Base-by-base conservation (phyloP, 176 grass and related monocot species). In the Phoenix dactylifera region DNA sequence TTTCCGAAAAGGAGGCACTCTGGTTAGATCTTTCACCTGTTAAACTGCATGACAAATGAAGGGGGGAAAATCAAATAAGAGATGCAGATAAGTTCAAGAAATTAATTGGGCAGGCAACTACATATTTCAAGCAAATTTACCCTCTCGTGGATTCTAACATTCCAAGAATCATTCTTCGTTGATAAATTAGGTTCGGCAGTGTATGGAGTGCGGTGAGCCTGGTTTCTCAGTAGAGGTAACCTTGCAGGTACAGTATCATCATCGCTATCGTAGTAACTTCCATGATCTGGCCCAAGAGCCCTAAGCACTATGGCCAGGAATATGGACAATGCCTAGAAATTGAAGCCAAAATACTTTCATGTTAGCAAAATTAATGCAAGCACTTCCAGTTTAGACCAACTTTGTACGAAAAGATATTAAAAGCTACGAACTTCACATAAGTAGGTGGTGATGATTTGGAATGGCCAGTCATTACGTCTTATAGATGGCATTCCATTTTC, bases 181-280 rank as follows among this genome's bases (percentile, higher is more conserved):
- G 79, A 67, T 52, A 63, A 79, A 65, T 65, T 92, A 55, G 79
- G 35, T 59, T 86, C 73, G 18, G 66, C 51, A 35, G 62, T 54
- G 20, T 16, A 57, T 50, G 70, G 24, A 69, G 66, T 39, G 73
- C 65, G 63, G 16, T 79, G 88, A 32, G 67, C 32, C 19, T 83
- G 74, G 70, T 65, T 92, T 78, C 93, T 89, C 58, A 98, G 52
- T 39, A 98, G 73, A 80, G 93, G 93, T 54, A 98, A 60, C 68
- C 93, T 92, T 28, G 93, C 60, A 26, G 73, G 73, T 30, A 88
- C 57, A 6, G 3, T 9, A 4, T 92, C 93, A 20, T 98, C 93
- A 22, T 98, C 93, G 6, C 93, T 98, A 19, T 98, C 93, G 18
- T 88, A 93, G 24, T 86, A 74, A 55, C 12, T 83, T 64, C 67